These are phyloP conservation scores for Blastomyces emzantsi DNA, from an alignment of 2,329 filamentous ascomycete genomes.

Conservation along the genomic window DNA sequence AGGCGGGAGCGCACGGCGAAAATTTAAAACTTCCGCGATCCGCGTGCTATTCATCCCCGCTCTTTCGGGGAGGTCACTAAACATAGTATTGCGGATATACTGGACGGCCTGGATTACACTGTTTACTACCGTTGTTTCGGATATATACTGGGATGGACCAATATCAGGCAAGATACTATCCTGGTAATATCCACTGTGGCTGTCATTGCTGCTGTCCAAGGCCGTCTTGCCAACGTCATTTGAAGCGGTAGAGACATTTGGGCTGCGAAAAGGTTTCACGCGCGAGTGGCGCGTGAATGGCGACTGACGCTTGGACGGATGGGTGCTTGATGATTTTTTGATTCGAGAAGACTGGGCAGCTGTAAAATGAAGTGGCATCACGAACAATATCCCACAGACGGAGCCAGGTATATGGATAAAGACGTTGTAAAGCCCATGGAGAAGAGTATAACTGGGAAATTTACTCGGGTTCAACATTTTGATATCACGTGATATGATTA, in stretches of 20 bases:
- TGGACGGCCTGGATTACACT: conserved; percentile 47
- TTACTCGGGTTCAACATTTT: no score
- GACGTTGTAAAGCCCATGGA: background rate
- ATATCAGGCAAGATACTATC: conserved; percentile 43
- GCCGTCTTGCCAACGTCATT: conserved; percentile 16
- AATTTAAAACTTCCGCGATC: conserved; percentile 51
- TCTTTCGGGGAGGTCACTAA: conserved; percentile 47
- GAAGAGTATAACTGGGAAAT: no score
- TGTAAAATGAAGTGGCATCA: conserved; percentile 42
- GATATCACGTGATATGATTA: background rate
- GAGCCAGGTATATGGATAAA: background rate
- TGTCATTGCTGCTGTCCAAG: conserved; percentile 21
- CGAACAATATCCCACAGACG: background rate
- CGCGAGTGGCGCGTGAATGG: conserved; percentile 36
- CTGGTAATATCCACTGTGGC: conserved; percentile 2
- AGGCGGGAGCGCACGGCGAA: conserved; percentile 46
- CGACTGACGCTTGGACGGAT: conserved; percentile 26
- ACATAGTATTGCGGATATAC: conserved; percentile 46
- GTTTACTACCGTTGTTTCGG: conserved; percentile 38
- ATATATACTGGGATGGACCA: conserved; percentile 43
- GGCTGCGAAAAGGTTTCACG: conserved; percentile 27
- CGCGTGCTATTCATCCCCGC: conserved; percentile 55
- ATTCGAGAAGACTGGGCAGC: conserved; percentile 41
- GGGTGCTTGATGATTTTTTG: conserved; percentile 30
- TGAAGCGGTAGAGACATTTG: background rate